These are phyloP conservation scores for Leishmania amazonensis DNA, from an alignment of 208 protist species.

Conservation along the genomic window DNA sequence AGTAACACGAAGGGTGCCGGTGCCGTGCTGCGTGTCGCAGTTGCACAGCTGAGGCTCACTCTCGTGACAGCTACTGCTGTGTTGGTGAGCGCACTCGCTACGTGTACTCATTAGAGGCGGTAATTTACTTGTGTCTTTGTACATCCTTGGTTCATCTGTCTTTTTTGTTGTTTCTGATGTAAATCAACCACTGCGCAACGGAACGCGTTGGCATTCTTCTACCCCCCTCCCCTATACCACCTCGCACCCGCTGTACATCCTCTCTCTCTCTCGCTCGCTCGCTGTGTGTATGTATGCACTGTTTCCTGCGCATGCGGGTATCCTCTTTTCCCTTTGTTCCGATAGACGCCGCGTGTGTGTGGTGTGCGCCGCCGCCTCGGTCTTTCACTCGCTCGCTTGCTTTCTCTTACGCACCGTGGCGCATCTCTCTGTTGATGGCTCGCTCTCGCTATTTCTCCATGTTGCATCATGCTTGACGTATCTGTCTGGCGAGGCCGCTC, in stretches of 20 bases:
- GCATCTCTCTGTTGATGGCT: neutral
- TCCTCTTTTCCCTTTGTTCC: too few relatives aligned
- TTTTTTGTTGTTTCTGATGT: neutral
- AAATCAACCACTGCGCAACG: neutral
- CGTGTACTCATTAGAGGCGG: neutral
- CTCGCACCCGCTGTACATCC: neutral
- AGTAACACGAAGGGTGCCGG: conserved; percentile 27
- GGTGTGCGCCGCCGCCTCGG: neutral
- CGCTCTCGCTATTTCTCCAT: neutral
- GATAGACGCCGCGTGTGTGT: too few relatives aligned
- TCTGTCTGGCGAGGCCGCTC: neutral
- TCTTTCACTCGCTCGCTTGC: neutral
- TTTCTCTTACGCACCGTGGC: neutral
- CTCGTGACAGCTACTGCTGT: neutral
- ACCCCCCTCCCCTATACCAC: neutral
- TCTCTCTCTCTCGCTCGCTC: neutral
- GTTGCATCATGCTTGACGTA: neutral
- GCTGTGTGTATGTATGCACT: too few relatives aligned
- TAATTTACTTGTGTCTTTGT: neutral
- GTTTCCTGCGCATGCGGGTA: too few relatives aligned
- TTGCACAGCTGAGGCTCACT: neutral
- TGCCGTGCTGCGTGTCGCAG: conserved; percentile 13
- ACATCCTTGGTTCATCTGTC: neutral
- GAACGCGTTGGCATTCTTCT: neutral
- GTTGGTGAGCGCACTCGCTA: neutral